Conservation (phyloP, 192 early-diverging fungal genomes). For the Podila epigama region DNA sequence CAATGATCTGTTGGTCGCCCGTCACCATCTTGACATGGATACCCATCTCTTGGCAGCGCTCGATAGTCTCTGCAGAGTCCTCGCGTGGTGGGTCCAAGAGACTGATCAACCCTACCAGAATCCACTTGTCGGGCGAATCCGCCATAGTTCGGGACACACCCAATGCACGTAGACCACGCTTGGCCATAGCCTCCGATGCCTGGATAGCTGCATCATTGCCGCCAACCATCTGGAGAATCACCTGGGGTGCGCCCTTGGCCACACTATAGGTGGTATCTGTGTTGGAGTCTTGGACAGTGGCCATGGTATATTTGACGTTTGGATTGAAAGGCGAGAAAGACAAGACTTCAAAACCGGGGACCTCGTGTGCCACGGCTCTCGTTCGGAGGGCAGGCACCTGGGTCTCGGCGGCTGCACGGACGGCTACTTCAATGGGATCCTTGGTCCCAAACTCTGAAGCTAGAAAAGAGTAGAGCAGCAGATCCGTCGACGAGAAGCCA, state of each 20-base stretch:
- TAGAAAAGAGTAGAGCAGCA: slow-evolving; percentile 81
- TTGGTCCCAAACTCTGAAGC: slow-evolving; percentile 89
- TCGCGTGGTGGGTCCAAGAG: slow-evolving; percentile 86
- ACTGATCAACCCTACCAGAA: slow-evolving; percentile 87
- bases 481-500: slow-evolving; percentile 75
- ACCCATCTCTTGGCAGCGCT: slow-evolving; percentile 83
- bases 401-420: slow-evolving; percentile 81
- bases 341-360: slow-evolving; percentile 91
- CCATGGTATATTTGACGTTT: slow-evolving; percentile 85
- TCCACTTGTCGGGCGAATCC: slow-evolving; percentile 67
- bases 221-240: slow-evolving; percentile 62
- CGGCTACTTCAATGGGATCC: slow-evolving; percentile 89
- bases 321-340: slow-evolving; percentile 92
- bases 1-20: slow-evolving; percentile 92
- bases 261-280: slow-evolving; percentile 80
- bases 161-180: slow-evolving; percentile 72
- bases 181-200: slow-evolving; percentile 66
- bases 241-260: slow-evolving; percentile 86
- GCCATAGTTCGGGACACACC: slow-evolving; percentile 70
- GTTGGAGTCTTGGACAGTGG: slow-evolving; percentile 73
- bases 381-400: slow-evolving; percentile 50
- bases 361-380: slow-evolving; percentile 55
- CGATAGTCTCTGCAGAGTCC: slow-evolving; percentile 86
- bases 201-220: slow-evolving; percentile 59
- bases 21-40: slow-evolving; percentile 94